Conservation (phyloP, 169 alveolate species). For the Eimeria maxima region DNA sequence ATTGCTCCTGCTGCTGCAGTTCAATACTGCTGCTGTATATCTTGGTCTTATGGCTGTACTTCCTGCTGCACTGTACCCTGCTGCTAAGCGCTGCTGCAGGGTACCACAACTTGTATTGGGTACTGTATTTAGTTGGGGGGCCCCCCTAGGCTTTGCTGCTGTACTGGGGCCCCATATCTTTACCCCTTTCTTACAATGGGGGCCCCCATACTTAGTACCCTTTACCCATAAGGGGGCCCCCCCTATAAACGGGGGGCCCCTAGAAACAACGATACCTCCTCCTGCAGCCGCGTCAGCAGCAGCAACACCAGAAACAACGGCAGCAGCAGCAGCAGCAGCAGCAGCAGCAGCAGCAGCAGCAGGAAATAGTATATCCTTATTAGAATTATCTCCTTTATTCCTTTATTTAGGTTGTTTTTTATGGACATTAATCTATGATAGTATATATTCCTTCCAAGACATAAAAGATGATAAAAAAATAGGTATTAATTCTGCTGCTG, state of each 20-base stretch:
- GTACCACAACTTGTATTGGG: conserved; percentile 96
- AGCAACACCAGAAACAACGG: not conserved
- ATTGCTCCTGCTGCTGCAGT: conserved; percentile 81
- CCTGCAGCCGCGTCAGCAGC: not conserved
- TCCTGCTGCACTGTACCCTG: conserved; percentile 93
- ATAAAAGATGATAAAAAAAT: conserved; percentile 91
- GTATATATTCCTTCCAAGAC: conserved; percentile 98
- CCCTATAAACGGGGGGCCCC: not conserved
- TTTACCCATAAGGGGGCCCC: conserved; percentile 5
- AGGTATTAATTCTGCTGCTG: conserved; percentile 95
- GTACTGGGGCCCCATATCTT: conserved; percentile 28
- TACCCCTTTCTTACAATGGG: not conserved
- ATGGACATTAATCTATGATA: conserved; percentile 97
- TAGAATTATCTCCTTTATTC: conserved; percentile 78
- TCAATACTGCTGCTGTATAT: conserved; percentile 79
- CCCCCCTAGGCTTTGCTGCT: conserved; percentile 87
- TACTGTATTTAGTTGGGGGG: conserved; percentile 95
- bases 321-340: conserved; percentile 19
- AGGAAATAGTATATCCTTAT: not conserved
- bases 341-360: conserved; percentile 28
- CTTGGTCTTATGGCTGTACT: conserved; percentile 89
- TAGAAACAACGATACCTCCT: not conserved
- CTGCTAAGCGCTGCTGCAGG: conserved; percentile 93
- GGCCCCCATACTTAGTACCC: not conserved
- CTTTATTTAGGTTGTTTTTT: conserved; percentile 87